phyloP scores from a whole-genome alignment of 768 basidiomycete genomes.

The Ramaria rubella region DNA sequence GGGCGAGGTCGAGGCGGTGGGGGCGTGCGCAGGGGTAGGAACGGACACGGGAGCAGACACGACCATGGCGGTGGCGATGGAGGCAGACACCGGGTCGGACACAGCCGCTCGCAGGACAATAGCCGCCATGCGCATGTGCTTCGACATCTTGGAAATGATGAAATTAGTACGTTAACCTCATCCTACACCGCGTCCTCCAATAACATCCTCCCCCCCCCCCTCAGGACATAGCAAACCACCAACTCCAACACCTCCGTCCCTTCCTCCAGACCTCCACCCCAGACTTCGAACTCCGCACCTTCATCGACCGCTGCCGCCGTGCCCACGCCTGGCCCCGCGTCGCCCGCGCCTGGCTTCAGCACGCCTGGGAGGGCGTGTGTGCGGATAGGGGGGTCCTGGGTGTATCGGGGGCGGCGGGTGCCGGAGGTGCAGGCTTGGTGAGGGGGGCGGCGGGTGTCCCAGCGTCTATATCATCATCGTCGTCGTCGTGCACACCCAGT shows the following conservation, averaged over 20 bases:
- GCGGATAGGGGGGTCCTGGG: no score
- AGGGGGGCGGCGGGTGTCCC: conserved; percentile 16
- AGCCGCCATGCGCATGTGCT: conserved; percentile 70
- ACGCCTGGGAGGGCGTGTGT: conserved; percentile 36
- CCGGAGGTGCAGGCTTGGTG: no score
- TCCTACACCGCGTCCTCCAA: no score
- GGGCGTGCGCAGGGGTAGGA: conserved; percentile 42
- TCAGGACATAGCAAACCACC: conserved; percentile 95
- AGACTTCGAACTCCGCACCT: conserved; percentile 71
- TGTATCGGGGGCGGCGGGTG: no score
- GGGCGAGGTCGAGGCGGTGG: conserved; percentile 47
- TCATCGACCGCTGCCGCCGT: conserved; percentile 50
- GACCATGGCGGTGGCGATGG: conserved; percentile 42
- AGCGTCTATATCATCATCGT: conserved; percentile 1
- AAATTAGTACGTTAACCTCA: conserved; percentile 67
- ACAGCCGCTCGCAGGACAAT: conserved; percentile 37
- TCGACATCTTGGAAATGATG: conserved; percentile 92
- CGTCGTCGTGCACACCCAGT: conserved; percentile 31
- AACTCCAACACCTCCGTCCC: conserved; percentile 87
- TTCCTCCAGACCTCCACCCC: conserved; percentile 76
- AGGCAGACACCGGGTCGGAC: no score
- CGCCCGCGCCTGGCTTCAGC: conserved; percentile 14
- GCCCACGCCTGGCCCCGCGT: conserved; percentile 19
- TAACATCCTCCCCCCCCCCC: no score
- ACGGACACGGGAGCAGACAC: no score